These are phyloP conservation scores for Colletotrichum sp. DNA, from an alignment of 2,329 filamentous ascomycete genomes.

Conservation along the genomic window DNA sequence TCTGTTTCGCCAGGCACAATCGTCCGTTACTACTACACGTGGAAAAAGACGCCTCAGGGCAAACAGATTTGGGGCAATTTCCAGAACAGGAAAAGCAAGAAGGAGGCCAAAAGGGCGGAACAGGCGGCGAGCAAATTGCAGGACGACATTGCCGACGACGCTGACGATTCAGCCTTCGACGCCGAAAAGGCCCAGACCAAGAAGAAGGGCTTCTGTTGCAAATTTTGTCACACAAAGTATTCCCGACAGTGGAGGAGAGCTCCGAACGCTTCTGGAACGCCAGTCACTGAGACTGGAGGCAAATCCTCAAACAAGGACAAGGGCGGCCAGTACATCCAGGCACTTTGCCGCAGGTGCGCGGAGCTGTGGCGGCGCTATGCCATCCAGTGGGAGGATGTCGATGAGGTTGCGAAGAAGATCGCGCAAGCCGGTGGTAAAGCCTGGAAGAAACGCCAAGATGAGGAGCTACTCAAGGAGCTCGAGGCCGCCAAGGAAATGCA, in stretches of 20 bases:
- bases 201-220: constrained; percentile 89
- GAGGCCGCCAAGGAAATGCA: constrained; percentile 68
- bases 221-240: constrained; percentile 82
- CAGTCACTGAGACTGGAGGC: constrained; percentile 67
- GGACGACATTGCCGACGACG: constrained; percentile 90
- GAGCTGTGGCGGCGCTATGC: constrained; percentile 95
- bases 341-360: constrained; percentile 88
- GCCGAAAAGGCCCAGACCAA: constrained; percentile 79
- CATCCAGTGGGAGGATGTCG: constrained; percentile 92
- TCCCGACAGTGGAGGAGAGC: constrained; percentile 93
- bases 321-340: constrained; percentile 74
- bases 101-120: constrained; percentile 78
- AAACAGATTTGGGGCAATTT: constrained; percentile 90
- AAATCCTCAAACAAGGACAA: constrained; percentile 81
- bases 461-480: constrained; percentile 83
- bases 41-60: constrained; percentile 92
- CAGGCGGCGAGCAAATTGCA: constrained; percentile 77
- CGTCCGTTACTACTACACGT: constrained; percentile 94
- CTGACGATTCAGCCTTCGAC: constrained; percentile 96
- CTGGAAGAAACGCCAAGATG: constrained; percentile 89
- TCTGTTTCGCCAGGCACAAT: constrained; percentile 80
- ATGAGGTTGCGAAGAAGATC: constrained; percentile 89
- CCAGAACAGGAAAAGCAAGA: constrained; percentile 86
- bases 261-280: constrained; percentile 75
- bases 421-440: constrained; percentile 79